phyloP scores from a whole-genome alignment of 371 early-diverging fungal species.

The Batkoa obscura region DNA sequence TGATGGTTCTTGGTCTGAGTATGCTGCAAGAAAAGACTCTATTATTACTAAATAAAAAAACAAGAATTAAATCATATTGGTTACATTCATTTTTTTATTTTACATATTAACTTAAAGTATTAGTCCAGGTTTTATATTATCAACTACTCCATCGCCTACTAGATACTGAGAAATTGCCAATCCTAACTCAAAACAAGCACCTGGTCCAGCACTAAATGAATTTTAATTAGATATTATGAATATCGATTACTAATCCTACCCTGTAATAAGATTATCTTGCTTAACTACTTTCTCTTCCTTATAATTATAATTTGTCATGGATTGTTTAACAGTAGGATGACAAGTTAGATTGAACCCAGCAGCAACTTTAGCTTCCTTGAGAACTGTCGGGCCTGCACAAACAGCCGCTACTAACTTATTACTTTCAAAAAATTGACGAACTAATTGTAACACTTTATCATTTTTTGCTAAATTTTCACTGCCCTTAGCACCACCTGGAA shows the following conservation, averaged over 20 bases:
- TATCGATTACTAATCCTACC: constrained; percentile 9
- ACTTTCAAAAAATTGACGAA: constrained; percentile 27
- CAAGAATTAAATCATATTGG: no score
- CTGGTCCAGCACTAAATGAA: constrained; percentile 57
- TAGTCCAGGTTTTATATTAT: constrained; percentile 1
- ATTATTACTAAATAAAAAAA: neutral
- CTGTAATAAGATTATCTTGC: constrained; percentile 52
- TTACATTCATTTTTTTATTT: no score
- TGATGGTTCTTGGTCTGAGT: constrained; percentile 77
- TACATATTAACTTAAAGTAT: no score
- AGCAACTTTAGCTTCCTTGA: constrained; percentile 31
- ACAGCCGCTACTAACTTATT: constrained; percentile 54
- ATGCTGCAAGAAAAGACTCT: constrained; percentile 21
- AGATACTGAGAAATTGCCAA: constrained; percentile 50
- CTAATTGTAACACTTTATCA: constrained; percentile 25
- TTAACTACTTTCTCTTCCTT: constrained; percentile 57
- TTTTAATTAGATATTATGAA: constrained; percentile 1
- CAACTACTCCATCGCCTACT: constrained; percentile 32
- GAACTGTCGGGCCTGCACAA: constrained; percentile 55
- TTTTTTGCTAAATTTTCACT: constrained; percentile 39
- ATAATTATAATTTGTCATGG: constrained; percentile 43
- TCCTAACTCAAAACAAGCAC: constrained; percentile 70
- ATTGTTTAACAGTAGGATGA: constrained; percentile 50
- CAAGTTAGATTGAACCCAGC: constrained; percentile 42
- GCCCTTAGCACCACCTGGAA: constrained; percentile 65